These are phyloP conservation scores for Hibiscus tridactylites DNA, from an alignment of 345 rosid genomes.

Conservation along the genomic window DNA sequence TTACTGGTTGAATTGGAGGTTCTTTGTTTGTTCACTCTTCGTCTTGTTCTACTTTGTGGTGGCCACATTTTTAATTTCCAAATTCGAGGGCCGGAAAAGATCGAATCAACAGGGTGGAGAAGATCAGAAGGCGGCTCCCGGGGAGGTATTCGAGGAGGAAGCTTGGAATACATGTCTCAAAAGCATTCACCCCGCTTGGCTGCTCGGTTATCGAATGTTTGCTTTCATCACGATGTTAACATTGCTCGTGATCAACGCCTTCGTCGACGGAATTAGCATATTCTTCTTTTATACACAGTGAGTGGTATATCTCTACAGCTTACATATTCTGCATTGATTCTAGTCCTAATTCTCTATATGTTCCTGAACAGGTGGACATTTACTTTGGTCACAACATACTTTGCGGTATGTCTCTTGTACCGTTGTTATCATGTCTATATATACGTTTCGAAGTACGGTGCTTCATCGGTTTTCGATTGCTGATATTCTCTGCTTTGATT, in stretches of 20 bases:
- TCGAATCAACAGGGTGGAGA: constrained; percentile 28
- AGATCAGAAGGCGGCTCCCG: constrained; percentile 23
- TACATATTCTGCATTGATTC: not conserved
- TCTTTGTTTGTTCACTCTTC: constrained; percentile 53
- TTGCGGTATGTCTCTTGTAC: constrained; percentile 48
- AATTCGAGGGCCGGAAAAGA: constrained; percentile 45
- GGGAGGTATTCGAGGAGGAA: constrained; percentile 50
- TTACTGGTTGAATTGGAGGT: constrained; percentile 92
- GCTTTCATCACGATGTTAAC: constrained; percentile 48
- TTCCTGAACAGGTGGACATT: constrained; percentile 75
- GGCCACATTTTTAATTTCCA: constrained; percentile 59
- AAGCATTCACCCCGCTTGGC: constrained; percentile 64
- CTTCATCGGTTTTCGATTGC: not conserved
- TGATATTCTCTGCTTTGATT: constrained; percentile 17
- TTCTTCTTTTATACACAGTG: constrained; percentile 92
- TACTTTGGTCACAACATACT: constrained; percentile 68
- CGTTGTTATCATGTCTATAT: constrained; percentile 11
- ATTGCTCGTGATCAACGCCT: constrained; percentile 41
- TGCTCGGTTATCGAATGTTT: constrained; percentile 48
- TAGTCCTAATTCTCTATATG: not conserved
- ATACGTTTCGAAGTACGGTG: not conserved
- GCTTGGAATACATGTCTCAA: constrained; percentile 64
- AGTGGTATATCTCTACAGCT: constrained; percentile 28
- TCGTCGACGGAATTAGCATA: constrained; percentile 54
- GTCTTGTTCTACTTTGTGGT: constrained; percentile 30